phyloP scores from a whole-genome alignment of 306 rosid species.

The Casuarina equisetifolia region DNA sequence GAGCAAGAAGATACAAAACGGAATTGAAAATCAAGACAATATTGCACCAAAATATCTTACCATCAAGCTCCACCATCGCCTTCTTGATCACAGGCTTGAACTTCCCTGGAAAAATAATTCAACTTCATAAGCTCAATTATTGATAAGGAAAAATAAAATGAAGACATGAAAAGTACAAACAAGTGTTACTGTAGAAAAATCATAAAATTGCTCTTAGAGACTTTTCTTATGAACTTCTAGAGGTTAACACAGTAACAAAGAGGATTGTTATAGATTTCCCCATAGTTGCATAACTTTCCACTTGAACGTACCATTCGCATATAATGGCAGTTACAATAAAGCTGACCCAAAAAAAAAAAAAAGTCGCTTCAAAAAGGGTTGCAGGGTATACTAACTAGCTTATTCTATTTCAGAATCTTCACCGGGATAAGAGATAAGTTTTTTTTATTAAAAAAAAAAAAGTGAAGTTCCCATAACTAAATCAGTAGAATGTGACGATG shows the following conservation, averaged over 20 bases:
- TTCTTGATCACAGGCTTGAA: slow-evolving; percentile 99
- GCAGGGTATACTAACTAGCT: background rate
- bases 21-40: background rate
- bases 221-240: background rate
- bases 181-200: background rate
- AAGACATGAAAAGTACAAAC: background rate
- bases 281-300: background rate
- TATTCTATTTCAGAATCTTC: background rate
- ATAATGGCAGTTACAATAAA: background rate
- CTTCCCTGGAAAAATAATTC: slow-evolving; percentile 63
- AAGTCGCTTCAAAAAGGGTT: background rate
- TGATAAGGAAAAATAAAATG: slow-evolving; percentile 3
- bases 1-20: background rate
- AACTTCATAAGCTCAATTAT: slow-evolving; percentile 9
- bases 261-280: background rate
- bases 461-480: slow-evolving; percentile 4
- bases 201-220: background rate
- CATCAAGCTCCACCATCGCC: slow-evolving; percentile 99
- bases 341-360: background rate
- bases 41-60: slow-evolving; percentile 33
- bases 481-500: background rate
- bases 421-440: background rate
- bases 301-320: background rate
- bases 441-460: background rate
- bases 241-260: background rate